A percentile compares a stretch with the other conserved stretches of the same genome.
phyloP scores from a whole-genome alignment of 208 protist species.

The Acanthamoeba castellanii region DNA sequence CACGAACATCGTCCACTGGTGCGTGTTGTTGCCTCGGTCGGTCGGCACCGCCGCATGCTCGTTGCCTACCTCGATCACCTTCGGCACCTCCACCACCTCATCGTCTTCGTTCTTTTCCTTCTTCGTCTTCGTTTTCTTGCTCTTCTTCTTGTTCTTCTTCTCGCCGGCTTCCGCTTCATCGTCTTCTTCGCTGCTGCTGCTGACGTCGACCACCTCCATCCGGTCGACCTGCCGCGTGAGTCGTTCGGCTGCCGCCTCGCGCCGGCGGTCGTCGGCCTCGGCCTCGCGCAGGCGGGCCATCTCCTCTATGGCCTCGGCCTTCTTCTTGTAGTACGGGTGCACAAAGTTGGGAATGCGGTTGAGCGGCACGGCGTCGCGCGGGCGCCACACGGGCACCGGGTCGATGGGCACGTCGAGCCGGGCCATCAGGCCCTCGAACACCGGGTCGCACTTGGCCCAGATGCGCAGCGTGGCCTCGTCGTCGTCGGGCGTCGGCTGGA shows the following conservation, averaged over 20 bases:
- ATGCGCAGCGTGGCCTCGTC: slow-evolving; percentile 69
- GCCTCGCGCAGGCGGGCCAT: too few relatives aligned
- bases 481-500: not conserved
- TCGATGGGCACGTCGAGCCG: slow-evolving; percentile 37
- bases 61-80: not conserved
- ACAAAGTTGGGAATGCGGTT: not conserved
- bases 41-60: not conserved
- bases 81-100: too few relatives aligned
- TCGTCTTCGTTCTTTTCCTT: too few relatives aligned
- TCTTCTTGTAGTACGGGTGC: too few relatives aligned
- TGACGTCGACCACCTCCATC: too few relatives aligned
- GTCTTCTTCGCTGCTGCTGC: too few relatives aligned
- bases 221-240: too few relatives aligned
- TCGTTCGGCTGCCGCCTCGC: not conserved
- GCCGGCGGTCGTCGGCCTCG: too few relatives aligned
- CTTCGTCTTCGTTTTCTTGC: not conserved
- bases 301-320: too few relatives aligned
- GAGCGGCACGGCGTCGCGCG: slow-evolving; percentile 47
- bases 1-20: too few relatives aligned
- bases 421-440: slow-evolving; percentile 67
- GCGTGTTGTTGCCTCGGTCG: not conserved
- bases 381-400: slow-evolving; percentile 64
- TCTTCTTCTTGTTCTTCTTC: not conserved
- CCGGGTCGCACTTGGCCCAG: slow-evolving; percentile 75
- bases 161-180: too few relatives aligned